Evolutionary conservation across 1,284 basidiomycete species (phyloP).

Genomic region (Butyriboletus appendiculatus): DNA sequence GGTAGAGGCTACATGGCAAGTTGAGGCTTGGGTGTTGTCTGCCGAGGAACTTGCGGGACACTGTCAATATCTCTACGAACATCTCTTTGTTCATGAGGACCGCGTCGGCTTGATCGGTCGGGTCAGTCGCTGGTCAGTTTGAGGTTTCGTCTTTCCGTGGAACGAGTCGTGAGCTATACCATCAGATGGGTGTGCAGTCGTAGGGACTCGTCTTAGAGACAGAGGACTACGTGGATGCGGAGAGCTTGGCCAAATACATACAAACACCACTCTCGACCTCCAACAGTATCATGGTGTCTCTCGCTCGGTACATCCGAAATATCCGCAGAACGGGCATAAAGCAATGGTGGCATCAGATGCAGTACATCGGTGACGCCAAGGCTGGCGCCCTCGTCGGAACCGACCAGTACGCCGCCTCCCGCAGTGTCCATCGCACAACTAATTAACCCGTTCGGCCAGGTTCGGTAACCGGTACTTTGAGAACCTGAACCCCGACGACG

Average conservation of each 20-base stretch:
- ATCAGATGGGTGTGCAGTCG: no score
- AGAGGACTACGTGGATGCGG: not conserved
- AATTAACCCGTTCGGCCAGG: constrained; percentile 39
- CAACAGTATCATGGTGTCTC: constrained; percentile 58
- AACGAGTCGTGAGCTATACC: no score
- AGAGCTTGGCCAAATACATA: constrained; percentile 21
- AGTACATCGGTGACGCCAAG: constrained; percentile 93
- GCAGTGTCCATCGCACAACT: not conserved
- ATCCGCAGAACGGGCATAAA: constrained; percentile 73
- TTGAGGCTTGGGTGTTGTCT: no score
- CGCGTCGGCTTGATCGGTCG: no score
- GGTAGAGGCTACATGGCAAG: no score
- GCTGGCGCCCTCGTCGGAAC: constrained; percentile 75
- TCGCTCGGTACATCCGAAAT: constrained; percentile 75
- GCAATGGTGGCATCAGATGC: constrained; percentile 84
- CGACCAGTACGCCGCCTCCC: constrained; percentile 65
- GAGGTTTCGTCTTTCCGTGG: no score
- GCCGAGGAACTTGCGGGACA: no score
- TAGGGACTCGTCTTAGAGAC: no score
- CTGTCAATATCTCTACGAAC: no score
- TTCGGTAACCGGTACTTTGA: constrained; percentile 93
- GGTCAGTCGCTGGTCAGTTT: no score
- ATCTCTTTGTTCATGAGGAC: no score
- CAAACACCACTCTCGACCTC: constrained; percentile 19
- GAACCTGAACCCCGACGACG: constrained; percentile 83